A percentile compares a stretch with the other conserved stretches of the same genome.
These are phyloP conservation scores for Lipomyces anomalus DNA, from an alignment of 805 yeast genomes.

Conservation along the genomic window DNA sequence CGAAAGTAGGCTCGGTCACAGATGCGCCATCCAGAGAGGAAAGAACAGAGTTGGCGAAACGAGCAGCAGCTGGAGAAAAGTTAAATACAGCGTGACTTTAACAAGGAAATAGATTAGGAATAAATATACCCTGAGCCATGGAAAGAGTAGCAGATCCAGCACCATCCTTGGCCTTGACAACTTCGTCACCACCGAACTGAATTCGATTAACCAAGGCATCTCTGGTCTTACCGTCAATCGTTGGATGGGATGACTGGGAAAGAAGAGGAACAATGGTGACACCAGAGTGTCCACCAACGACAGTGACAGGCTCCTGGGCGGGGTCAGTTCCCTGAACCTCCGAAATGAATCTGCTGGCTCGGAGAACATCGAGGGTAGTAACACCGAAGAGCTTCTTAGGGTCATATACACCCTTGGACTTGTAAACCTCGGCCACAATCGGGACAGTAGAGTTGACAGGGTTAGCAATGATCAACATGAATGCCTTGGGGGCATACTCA, in stretches of 20 bases:
- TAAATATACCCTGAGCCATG: conserved; percentile 71
- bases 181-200: conserved; percentile 96
- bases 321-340: conserved; percentile 68
- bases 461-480: conserved; percentile 77
- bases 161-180: conserved; percentile 88
- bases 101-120: not conserved
- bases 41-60: conserved; percentile 55
- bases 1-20: conserved; percentile 51
- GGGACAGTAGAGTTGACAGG: conserved; percentile 98
- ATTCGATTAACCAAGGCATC: conserved; percentile 73
- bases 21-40: conserved; percentile 41
- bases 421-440: conserved; percentile 87
- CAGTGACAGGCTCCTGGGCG: conserved; percentile 67
- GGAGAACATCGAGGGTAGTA: conserved; percentile 86
- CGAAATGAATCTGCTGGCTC: conserved; percentile 83
- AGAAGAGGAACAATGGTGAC: conserved; percentile 90
- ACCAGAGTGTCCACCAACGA: conserved; percentile 98
- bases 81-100: conserved; percentile 2
- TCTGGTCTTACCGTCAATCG: conserved; percentile 54
- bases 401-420: conserved; percentile 80
- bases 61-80: conserved; percentile 44
- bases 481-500: conserved; percentile 77
- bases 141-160: conserved; percentile 91
- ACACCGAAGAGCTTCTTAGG: conserved; percentile 92
- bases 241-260: conserved; percentile 69